phyloP scores from a whole-genome alignment of 805 yeast genomes.

The Yarrowia keelungensis region DNA sequence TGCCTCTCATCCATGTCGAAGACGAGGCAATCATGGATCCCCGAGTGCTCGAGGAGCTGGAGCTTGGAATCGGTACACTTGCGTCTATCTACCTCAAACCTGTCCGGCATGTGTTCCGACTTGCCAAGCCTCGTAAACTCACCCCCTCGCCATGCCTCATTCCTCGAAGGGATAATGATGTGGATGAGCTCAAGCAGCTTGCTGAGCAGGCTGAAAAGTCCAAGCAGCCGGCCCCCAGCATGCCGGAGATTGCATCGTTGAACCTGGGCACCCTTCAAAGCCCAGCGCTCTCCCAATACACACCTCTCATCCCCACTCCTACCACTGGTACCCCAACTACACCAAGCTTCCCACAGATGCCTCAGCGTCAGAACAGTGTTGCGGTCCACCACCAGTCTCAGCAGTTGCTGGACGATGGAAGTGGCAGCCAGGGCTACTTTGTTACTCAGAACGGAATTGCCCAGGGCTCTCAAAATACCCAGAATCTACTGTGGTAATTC shows the following conservation, averaged over 20 bases:
- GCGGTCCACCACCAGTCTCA: slow-evolving; percentile 24
- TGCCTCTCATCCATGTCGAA: slow-evolving; percentile 70
- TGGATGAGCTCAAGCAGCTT: slow-evolving; percentile 33
- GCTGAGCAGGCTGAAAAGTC: slow-evolving; percentile 36
- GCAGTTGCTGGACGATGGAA: slow-evolving; percentile 29
- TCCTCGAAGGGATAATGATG: slow-evolving; percentile 41
- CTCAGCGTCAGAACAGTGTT: slow-evolving; percentile 25
- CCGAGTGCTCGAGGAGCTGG: slow-evolving; percentile 76
- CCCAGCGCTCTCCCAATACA: slow-evolving; percentile 17
- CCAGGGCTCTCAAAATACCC: slow-evolving; percentile 27
- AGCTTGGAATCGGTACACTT: slow-evolving; percentile 78
- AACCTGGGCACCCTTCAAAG: slow-evolving; percentile 17
- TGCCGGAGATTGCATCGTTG: slow-evolving; percentile 23
- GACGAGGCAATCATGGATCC: slow-evolving; percentile 71
- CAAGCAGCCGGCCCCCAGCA: slow-evolving; percentile 10
- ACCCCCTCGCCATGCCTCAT: slow-evolving; percentile 60
- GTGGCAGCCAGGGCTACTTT: slow-evolving; percentile 41
- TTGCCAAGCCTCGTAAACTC: slow-evolving; percentile 60
- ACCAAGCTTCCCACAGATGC: slow-evolving; percentile 33
- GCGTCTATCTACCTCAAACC: slow-evolving; percentile 88
- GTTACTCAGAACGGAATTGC: slow-evolving; percentile 30
- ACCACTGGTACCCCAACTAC: slow-evolving; percentile 15
- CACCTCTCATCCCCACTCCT: slow-evolving; percentile 30
- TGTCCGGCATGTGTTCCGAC: slow-evolving; percentile 76
- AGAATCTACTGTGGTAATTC: slow-evolving; percentile 16